Conservation (phyloP, 371 early-diverging fungal genomes). For the Mucor lusitanicus region DNA sequence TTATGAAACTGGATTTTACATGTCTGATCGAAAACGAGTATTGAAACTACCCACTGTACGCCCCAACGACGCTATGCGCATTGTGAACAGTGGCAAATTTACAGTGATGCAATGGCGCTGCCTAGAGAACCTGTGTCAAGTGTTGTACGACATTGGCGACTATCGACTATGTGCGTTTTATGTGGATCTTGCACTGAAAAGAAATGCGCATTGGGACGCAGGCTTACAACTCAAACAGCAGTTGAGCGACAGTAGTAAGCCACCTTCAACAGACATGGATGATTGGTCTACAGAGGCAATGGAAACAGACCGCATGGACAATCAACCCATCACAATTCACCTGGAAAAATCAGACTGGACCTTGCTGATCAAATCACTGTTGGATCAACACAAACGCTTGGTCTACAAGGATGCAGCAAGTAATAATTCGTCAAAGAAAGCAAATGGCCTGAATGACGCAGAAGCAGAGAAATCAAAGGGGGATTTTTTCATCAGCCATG, state of each 20-base stretch:
- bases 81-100: slow-evolving; percentile 13
- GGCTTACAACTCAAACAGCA: not conserved
- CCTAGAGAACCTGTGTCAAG: slow-evolving; percentile 57
- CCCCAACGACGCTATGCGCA: slow-evolving; percentile 7
- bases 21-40: slow-evolving; percentile 5
- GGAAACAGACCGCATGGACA: not conserved
- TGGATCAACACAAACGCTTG: slow-evolving; percentile 16
- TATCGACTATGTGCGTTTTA: slow-evolving; percentile 45
- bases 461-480: not conserved
- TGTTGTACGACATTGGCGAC: slow-evolving; percentile 62
- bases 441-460: not conserved
- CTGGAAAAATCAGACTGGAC: slow-evolving; percentile 13
- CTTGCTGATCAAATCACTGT: not conserved
- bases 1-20: slow-evolving; percentile 48
- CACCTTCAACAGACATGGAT: not conserved
- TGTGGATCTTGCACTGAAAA: slow-evolving; percentile 28
- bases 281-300: not conserved
- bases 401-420: not conserved
- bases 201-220: not conserved
- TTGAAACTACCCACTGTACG: slow-evolving; percentile 2
- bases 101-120: slow-evolving; percentile 60
- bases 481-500: not conserved
- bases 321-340: not conserved
- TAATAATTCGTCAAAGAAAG: not conserved
- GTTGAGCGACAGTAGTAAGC: not conserved